Evolutionary conservation across 306 rosid genomes (phyloP).

Genomic region (Fragaria vesca): DNA sequence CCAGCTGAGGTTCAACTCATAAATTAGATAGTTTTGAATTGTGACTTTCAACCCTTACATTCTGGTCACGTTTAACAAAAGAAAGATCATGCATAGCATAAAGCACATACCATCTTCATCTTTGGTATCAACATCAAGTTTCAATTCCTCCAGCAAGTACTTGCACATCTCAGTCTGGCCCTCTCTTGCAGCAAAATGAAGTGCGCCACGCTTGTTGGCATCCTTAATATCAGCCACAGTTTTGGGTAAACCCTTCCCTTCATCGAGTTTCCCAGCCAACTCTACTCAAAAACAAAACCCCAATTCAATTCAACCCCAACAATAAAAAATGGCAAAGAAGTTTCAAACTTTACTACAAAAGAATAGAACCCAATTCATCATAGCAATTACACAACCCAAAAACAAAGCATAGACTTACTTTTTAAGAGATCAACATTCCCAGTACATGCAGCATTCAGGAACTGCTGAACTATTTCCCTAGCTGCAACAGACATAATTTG

Average conservation of each 20-base stretch:
- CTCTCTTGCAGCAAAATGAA: conserved; percentile 87
- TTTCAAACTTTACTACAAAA: neutral
- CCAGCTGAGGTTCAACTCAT: neutral
- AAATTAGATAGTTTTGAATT: neutral
- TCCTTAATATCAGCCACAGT: conserved; percentile 78
- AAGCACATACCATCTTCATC: conserved; percentile 78
- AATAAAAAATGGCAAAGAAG: neutral
- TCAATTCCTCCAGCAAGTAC: conserved; percentile 71
- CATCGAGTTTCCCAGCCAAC: conserved; percentile 69
- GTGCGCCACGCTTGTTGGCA: conserved; percentile 90
- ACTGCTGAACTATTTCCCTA: conserved; percentile 75
- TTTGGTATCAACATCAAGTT: conserved; percentile 63
- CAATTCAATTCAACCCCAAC: neutral
- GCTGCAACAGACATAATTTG: conserved; percentile 40
- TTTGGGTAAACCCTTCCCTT: conserved; percentile 61
- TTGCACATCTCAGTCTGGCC: conserved; percentile 78
- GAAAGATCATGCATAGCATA: neutral
- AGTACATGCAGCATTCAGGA: conserved; percentile 76
- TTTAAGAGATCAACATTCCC: conserved; percentile 82
- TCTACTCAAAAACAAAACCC: conserved; percentile 36
- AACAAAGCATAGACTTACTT: conserved; percentile 36
- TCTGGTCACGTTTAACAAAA: neutral
- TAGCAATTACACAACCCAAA: neutral
- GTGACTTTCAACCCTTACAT: neutral
- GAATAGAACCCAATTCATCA: neutral